Base-by-base conservation (phyloP, 108 stramenopile genomes). In the Skeletonema tropicum region DNA sequence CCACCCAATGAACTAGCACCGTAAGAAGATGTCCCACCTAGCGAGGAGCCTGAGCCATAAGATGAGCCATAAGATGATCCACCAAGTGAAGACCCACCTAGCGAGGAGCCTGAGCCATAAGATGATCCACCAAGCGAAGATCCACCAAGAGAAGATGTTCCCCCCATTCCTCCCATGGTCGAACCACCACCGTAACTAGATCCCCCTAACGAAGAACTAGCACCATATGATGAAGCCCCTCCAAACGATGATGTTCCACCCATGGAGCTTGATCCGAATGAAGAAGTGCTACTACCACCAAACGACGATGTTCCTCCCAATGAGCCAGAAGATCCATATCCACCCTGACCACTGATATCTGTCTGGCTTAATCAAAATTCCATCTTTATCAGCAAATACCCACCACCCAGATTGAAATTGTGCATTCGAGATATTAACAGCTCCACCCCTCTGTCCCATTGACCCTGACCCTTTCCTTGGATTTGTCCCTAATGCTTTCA, bases 401-500 rank as follows among this genome's bases (percentile, higher is more conserved):
- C 75, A 77, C 75, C 57, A 71, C 4, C 80, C 80, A 30, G 63
- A 33, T 49, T 67, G 71, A 2, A 82, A 36, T 31, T 65, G 75
- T 26, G 63, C 66, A 8, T 62, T 35, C 21, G 70, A 70, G 5
- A 82, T 48, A 9, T 15, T 66, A 13, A 79, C 33, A 29, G 29
- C 58, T 33, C 59, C 55, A 11, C 75, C 83, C 57, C 65, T 69
- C 63, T 60, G 68, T 15, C 79, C 79, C 29, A 60, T 64, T 19
- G 61, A 60, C 5, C 67, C 75, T 15, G 58, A 41, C 8, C 79
- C 83, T 45, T 77, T 76, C 8, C 60, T 55, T 26, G 92, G 92
- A 73, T 80, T 64, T 15, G 90, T 86, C 0, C 89, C 89, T 64
- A 90, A 64, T 1, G 92, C 89, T 75, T 90, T 88, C 2, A 93